phyloP scores from a whole-genome alignment of 177 flowering plant species.

The Vitis hybrid region DNA sequence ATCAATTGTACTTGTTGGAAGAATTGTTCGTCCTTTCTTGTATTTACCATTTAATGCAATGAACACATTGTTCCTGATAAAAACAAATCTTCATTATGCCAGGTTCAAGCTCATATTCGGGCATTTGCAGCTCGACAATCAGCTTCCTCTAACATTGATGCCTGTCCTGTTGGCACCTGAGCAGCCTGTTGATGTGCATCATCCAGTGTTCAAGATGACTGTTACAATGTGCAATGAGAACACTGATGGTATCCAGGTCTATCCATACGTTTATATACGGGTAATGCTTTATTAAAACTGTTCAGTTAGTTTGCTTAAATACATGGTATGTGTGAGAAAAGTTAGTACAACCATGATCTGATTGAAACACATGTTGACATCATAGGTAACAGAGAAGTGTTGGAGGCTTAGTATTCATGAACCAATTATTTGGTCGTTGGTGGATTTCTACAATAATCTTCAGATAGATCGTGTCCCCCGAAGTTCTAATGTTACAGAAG shows the following conservation, averaged over 20 bases:
- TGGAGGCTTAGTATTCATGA: conserved; percentile 94
- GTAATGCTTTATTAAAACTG: conserved; percentile 37
- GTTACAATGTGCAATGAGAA: conserved; percentile 67
- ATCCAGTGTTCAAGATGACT: conserved; percentile 89
- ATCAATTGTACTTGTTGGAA: too few relatives aligned
- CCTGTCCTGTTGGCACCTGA: conserved; percentile 95
- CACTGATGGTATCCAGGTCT: conserved; percentile 73
- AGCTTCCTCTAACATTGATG: conserved; percentile 82
- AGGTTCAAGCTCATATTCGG: conserved; percentile 95
- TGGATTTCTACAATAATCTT: conserved; percentile 71
- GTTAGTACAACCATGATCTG: conserved; percentile 5
- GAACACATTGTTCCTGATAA: background rate
- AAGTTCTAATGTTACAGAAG: conserved; percentile 61
- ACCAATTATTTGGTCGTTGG: conserved; percentile 90
- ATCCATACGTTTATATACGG: conserved; percentile 82
- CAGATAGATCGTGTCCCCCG: conserved; percentile 72
- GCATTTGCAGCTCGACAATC: conserved; percentile 86
- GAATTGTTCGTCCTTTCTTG: background rate
- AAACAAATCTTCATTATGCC: conserved; percentile 19
- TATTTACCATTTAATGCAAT: background rate
- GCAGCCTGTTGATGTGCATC: conserved; percentile 46
- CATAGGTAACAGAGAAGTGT: conserved; percentile 74
- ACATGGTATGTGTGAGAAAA: background rate
- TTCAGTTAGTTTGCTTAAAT: background rate
- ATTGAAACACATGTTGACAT: conserved; percentile 11